Conservation (phyloP, 2,329 filamentous ascomycete genomes). For the Colletotrichum limetticola region DNA sequence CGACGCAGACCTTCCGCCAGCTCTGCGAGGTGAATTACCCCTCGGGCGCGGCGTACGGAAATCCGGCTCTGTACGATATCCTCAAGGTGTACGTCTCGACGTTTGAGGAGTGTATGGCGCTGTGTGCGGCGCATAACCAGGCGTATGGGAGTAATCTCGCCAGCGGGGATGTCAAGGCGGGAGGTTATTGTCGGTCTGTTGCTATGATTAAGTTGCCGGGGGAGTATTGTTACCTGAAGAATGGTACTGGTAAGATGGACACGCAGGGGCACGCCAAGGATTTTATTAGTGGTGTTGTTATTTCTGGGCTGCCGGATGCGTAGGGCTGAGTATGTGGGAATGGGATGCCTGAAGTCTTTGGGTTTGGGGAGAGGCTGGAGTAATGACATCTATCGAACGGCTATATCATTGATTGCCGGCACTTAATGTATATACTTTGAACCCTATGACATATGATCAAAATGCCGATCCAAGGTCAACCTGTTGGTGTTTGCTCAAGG, state of each 20-base stretch:
- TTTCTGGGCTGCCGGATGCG: background rate
- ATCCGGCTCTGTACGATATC: slow-evolving; percentile 35
- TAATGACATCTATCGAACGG: too few species aligned
- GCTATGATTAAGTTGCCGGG: slow-evolving; percentile 36
- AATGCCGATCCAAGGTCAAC: too few species aligned
- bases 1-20: slow-evolving; percentile 29
- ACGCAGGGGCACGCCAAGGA: slow-evolving; percentile 20
- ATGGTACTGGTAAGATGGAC: slow-evolving; percentile 35
- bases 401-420: too few species aligned
- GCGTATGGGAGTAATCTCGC: slow-evolving; percentile 12
- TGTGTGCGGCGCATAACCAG: slow-evolving; percentile 35
- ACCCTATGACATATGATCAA: too few species aligned
- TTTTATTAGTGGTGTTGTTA: slow-evolving; percentile 32
- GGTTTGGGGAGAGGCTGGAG: too few species aligned
- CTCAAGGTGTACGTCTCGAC: slow-evolving; percentile 36
- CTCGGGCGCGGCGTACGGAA: slow-evolving; percentile 27
- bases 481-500: too few species aligned
- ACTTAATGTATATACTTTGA: too few species aligned
- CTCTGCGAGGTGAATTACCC: slow-evolving; percentile 37
- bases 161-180: background rate
- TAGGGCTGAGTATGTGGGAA: background rate
- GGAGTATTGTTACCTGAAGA: slow-evolving; percentile 39
- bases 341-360: background rate
- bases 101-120: slow-evolving; percentile 37
- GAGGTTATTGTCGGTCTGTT: slow-evolving; percentile 33